These are phyloP conservation scores for Thelephora terrestris DNA, from an alignment of 1,284 basidiomycete species.

Conservation along the genomic window DNA sequence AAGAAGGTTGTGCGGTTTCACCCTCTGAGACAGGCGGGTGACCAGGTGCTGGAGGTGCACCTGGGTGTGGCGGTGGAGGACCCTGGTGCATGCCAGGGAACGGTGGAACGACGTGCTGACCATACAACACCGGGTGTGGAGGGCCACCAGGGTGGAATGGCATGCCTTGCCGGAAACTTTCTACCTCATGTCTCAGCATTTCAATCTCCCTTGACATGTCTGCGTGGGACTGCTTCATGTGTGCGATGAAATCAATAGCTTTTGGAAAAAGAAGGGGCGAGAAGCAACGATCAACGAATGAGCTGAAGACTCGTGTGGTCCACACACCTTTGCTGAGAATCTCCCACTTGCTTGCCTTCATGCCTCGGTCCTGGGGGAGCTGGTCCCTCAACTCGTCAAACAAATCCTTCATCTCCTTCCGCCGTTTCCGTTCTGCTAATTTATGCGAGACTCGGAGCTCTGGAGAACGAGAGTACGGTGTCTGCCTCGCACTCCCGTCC, in stretches of 20 bases:
- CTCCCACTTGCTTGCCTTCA: constrained; percentile 97
- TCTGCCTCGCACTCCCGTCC: constrained; percentile 36
- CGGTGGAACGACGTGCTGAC: constrained; percentile 27
- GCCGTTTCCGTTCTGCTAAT: constrained; percentile 85
- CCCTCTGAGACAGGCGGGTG: constrained; percentile 23
- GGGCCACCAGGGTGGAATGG: constrained; percentile 42
- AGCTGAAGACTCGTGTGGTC: constrained; percentile 4
- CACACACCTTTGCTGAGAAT: constrained; percentile 81
- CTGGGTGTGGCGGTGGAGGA: constrained; percentile 33
- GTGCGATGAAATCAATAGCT: constrained; percentile 84
- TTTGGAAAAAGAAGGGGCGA: constrained; percentile 6
- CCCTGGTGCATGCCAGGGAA: constrained; percentile 20
- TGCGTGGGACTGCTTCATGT: constrained; percentile 65
- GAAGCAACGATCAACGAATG: constrained; percentile 1
- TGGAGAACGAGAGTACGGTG: constrained; percentile 89
- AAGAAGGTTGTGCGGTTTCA: constrained; percentile 40
- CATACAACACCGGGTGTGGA: constrained; percentile 43
- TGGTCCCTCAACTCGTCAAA: constrained; percentile 91
- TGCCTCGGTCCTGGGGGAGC: constrained; percentile 81
- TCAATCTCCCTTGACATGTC: constrained; percentile 75
- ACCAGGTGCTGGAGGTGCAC: constrained; percentile 24
- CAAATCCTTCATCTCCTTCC: constrained; percentile 96
- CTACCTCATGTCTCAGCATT: constrained; percentile 65
- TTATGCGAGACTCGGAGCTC: constrained; percentile 92
- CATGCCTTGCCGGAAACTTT: constrained; percentile 50